Conservation (phyloP, 2,329 filamentous ascomycete genomes). For the Ascocoryne sarcoides region DNA sequence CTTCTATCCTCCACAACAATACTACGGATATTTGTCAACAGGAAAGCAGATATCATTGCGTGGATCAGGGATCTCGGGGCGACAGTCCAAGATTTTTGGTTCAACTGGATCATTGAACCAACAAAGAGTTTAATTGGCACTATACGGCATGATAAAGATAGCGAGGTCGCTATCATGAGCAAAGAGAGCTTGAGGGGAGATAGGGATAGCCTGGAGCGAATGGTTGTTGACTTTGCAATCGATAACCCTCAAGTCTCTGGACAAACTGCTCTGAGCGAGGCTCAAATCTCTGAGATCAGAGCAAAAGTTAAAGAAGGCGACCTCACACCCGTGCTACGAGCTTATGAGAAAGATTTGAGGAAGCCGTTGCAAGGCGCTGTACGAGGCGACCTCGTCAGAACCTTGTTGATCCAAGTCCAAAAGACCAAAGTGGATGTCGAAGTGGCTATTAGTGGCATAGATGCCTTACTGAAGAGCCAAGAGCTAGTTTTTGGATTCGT, state of each 20-base stretch:
- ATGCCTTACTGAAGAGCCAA: slow-evolving; percentile 88
- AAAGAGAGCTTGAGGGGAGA: slow-evolving; percentile 85
- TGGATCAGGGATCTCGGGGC: slow-evolving; percentile 74
- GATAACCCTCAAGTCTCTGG: slow-evolving; percentile 63
- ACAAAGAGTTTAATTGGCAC: slow-evolving; percentile 76
- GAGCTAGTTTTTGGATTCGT: slow-evolving; percentile 98
- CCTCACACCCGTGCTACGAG: slow-evolving; percentile 80
- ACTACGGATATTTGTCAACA: slow-evolving; percentile 67
- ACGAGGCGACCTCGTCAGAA: slow-evolving; percentile 77
- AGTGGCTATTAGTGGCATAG: slow-evolving; percentile 90
- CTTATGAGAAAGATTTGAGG: slow-evolving; percentile 83
- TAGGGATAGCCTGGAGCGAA: slow-evolving; percentile 83
- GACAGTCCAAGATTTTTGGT: slow-evolving; percentile 83
- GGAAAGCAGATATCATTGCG: slow-evolving; percentile 64
- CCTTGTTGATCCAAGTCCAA: slow-evolving; percentile 90
- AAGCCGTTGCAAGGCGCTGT: slow-evolving; percentile 76
- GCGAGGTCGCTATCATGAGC: slow-evolving; percentile 95
- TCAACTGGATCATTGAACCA: slow-evolving; percentile 91
- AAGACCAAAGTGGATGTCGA: slow-evolving; percentile 99
- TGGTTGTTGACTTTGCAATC: slow-evolving; percentile 93
- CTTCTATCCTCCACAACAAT: slow-evolving; percentile 80
- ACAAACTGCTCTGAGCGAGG: slow-evolving; percentile 47
- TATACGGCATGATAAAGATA: slow-evolving; percentile 84
- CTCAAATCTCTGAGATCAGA: slow-evolving; percentile 65
- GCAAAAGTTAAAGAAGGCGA: slow-evolving; percentile 83